Conservation (phyloP, 768 basidiomycete genomes). For the Filobasidium floriforme region DNA sequence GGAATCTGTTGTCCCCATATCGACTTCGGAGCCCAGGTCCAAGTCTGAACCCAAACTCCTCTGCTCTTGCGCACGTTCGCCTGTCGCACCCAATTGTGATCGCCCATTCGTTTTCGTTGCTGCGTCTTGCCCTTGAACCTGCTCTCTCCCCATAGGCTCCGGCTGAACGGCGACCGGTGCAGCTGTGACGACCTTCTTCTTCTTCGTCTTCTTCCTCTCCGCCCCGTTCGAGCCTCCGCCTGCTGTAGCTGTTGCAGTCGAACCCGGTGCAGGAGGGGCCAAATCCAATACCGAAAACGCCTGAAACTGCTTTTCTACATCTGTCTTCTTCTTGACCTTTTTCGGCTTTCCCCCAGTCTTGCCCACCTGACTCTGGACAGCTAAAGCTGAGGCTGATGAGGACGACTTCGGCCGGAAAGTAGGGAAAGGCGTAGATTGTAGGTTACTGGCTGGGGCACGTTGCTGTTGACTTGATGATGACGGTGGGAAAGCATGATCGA, state of each 20-base stretch:
- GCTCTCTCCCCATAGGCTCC: too few species aligned
- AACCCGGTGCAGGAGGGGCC: slow-evolving; percentile 15
- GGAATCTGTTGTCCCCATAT: too few species aligned
- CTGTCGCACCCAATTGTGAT: too few species aligned
- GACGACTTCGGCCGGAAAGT: neutral
- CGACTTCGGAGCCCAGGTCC: too few species aligned
- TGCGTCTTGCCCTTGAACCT: too few species aligned
- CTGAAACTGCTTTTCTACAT: slow-evolving; percentile 5
- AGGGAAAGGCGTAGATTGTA: neutral
- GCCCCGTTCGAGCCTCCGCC: neutral
- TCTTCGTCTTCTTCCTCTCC: neutral
- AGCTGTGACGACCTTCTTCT: neutral
- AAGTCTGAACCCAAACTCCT: too few species aligned
- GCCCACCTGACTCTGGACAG: neutral
- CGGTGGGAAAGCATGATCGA: neutral
- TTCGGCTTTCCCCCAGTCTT: neutral
- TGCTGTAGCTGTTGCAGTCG: neutral
- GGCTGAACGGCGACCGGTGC: neutral
- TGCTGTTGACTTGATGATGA: neutral
- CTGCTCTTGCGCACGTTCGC: too few species aligned
- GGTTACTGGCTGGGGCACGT: neutral
- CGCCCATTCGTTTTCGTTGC: too few species aligned
- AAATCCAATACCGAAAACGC: slow-evolving; percentile 17
- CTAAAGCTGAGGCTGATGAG: neutral
- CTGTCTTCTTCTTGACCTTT: neutral